Evolutionary conservation across 1,139 yeast genomes (phyloP).

Genomic region (Saccharomyces pastorianus): DNA sequence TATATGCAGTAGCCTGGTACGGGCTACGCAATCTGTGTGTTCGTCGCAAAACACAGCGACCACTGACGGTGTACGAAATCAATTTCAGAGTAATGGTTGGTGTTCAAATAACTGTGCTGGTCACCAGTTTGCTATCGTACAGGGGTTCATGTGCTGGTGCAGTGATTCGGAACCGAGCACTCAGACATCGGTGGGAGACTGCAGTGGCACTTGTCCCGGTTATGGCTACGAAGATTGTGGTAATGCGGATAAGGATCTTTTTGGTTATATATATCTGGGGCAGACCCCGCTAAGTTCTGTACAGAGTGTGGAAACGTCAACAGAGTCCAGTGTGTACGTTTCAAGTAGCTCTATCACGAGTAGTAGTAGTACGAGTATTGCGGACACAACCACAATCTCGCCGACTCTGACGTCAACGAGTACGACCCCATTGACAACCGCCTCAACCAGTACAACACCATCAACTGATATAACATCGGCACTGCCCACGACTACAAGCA

Average conservation of each 20-base stretch:
- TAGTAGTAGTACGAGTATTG: constrained; percentile 1
- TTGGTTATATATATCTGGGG: constrained; percentile 17
- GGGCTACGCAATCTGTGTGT: constrained; percentile 11
- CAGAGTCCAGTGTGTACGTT: background rate
- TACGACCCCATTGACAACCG: background rate
- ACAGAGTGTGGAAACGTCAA: background rate
- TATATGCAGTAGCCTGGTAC: background rate
- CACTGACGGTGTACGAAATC: constrained; percentile 3
- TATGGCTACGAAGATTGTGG: constrained; percentile 19
- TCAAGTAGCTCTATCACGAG: background rate
- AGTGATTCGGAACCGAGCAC: constrained; percentile 10
- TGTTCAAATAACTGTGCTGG: constrained; percentile 16
- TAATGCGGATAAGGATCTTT: constrained; percentile 8
- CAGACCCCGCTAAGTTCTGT: constrained; percentile 4
- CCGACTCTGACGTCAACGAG: background rate
- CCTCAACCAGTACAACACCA: background rate
- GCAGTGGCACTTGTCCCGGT: constrained; percentile 20
- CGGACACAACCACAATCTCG: constrained; percentile 5
- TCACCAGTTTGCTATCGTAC: constrained; percentile 19
- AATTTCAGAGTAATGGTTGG: constrained; percentile 18
- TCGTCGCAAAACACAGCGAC: constrained; percentile 12
- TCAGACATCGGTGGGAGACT: constrained; percentile 10
- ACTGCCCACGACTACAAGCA: constrained; percentile 1
- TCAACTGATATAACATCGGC: background rate
- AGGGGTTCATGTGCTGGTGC: constrained; percentile 22